Base-by-base conservation (phyloP, 495 filamentous ascomycete genomes). In the Hyaloscypha variabilis region DNA sequence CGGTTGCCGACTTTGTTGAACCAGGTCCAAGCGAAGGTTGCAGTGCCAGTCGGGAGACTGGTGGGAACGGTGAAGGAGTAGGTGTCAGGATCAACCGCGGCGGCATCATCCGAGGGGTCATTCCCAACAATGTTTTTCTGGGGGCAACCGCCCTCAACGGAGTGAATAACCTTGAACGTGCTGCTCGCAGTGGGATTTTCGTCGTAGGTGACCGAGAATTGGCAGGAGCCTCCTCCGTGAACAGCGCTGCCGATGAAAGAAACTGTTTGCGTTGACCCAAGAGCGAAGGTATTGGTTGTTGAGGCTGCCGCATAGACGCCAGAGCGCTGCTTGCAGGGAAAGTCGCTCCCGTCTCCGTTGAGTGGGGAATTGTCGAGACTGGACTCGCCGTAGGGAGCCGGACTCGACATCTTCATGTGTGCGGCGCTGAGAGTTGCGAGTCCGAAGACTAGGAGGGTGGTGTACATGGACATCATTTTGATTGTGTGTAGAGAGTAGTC, bases 221-320 rank as follows among this genome's bases (percentile, higher is more conserved):
- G 94, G 77, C 93, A 97, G 5, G 90, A 93, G 6, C 94, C 94
- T 49, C 94, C 93, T 50, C 88, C 89, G 74, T 97, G 94, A 8
- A 87, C 86, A 0, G 93, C 94, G 10, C 74, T 73, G 0, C 87
- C 87, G 0, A 76, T 77, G 74, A 91, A 88, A 19, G 71, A 69
- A 6, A 92, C 74, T 0, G 68, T 62, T 69, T 90, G 84, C 0
- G 72, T 72, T 2, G 81, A 79, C 5, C 88, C 89, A 19, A 87
- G 73, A 0, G 74, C 67, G 78, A 87, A 84, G 1, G 69, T 63
- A 74, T 82, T 85, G 69, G 73, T 79, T n/a, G 75, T 62, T 1
- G 77, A 76, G 13, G 77, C 72, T 2, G 69, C 71, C 6, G 70
- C 73, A 65, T 80, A 82, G 54, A 71, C 76, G n/a, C 76, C 81